Evolutionary conservation across 2,329 filamentous ascomycete genomes (phyloP).

Genomic region (Sclerotinia subarctica): DNA sequence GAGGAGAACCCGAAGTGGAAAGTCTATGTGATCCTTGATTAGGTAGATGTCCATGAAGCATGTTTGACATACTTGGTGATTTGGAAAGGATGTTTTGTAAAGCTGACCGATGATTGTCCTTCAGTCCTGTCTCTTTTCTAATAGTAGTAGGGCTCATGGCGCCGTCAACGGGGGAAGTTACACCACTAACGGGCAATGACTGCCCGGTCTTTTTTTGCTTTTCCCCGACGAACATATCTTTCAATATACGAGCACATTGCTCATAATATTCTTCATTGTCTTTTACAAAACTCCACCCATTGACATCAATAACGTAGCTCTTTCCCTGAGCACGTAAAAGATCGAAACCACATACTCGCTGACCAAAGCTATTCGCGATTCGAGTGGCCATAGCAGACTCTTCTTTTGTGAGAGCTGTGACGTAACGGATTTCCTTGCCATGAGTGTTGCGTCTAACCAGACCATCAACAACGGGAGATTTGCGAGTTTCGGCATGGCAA

Average conservation of each 20-base stretch:
- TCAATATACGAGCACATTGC: constrained; percentile 79
- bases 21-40: constrained; percentile 38
- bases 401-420: constrained; percentile 76
- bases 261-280: constrained; percentile 99
- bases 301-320: constrained; percentile 98
- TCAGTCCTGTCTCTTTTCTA: constrained; percentile 34
- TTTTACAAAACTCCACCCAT: constrained; percentile 99
- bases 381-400: constrained; percentile 84
- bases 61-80: constrained; percentile 59
- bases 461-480: constrained; percentile 95
- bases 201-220: constrained; percentile 54
- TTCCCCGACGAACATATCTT: constrained; percentile 83
- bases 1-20: constrained; percentile 44
- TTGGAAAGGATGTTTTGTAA: constrained; percentile 58
- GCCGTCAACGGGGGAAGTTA: constrained; percentile 27
- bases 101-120: constrained; percentile 47
- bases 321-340: constrained; percentile 81
- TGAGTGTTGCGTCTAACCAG: constrained; percentile 94
- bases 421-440: constrained; percentile 94
- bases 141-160: constrained; percentile 21
- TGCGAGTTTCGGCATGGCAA: constrained; percentile 95
- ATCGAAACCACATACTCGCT: constrained; percentile 94
- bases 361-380: constrained; percentile 88
- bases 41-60: constrained; percentile 47
- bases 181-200: constrained; percentile 39